These are phyloP conservation scores for Diaporthe capsici DNA, from an alignment of 2,329 filamentous ascomycete species.

Conservation along the genomic window DNA sequence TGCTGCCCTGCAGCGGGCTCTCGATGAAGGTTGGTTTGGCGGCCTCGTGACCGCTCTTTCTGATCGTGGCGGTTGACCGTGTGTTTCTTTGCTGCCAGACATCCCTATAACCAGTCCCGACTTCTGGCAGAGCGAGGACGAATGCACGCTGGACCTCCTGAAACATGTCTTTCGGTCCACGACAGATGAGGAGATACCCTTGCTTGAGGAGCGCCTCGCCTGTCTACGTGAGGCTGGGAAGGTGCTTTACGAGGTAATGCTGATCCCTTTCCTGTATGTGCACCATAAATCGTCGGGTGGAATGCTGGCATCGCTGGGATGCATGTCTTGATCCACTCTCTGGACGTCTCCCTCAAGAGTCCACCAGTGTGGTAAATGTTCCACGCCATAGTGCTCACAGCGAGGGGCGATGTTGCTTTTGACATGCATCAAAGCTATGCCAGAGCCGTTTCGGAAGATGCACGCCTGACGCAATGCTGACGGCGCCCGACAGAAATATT, in stretches of 20 bases:
- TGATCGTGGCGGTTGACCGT: slow-evolving; percentile 30
- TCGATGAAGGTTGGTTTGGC: slow-evolving; percentile 80
- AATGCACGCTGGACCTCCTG: slow-evolving; percentile 82
- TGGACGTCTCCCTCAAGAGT: background rate
- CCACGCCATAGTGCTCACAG: background rate
- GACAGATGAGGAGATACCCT: slow-evolving; percentile 88
- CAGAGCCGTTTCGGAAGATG: slow-evolving; percentile 22
- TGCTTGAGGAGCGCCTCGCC: slow-evolving; percentile 81
- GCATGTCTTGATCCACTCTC: slow-evolving; percentile 1
- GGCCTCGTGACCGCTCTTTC: slow-evolving; percentile 40
- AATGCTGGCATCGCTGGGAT: background rate
- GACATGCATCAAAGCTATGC: background rate
- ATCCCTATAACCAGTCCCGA: slow-evolving; percentile 90
- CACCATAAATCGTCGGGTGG: background rate
- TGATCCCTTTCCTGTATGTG: background rate
- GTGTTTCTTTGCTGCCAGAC: slow-evolving; percentile 59
- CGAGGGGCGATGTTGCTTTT: background rate
- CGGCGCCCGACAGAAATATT: slow-evolving; percentile 72
- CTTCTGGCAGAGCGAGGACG: slow-evolving; percentile 85
- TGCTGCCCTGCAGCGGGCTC: slow-evolving; percentile 85
- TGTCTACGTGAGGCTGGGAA: slow-evolving; percentile 88
- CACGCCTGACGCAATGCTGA: slow-evolving; percentile 38
- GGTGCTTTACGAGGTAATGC: slow-evolving; percentile 80
- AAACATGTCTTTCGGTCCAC: slow-evolving; percentile 86
- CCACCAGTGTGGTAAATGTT: background rate